Conservation (phyloP, 371 early-diverging fungal species). For the Phascolomyces articulosus region DNA sequence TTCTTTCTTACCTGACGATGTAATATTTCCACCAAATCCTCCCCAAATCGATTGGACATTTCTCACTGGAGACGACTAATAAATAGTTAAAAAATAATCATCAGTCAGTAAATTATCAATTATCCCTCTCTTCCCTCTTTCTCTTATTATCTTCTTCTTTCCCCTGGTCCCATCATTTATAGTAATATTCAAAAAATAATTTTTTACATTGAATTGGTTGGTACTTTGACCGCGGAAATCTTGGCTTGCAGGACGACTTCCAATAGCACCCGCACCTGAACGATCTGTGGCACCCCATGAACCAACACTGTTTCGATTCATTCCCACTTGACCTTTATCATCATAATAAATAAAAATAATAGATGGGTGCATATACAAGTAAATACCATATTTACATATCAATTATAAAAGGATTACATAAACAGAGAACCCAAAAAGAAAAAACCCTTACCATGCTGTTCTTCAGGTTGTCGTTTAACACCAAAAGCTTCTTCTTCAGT, state of each 20-base stretch:
- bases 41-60: constrained; percentile 42
- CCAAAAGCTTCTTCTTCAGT: constrained; percentile 62
- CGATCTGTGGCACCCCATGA: constrained; percentile 3
- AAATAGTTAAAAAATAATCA: neutral
- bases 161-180: no score
- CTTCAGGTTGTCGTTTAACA: constrained; percentile 35
- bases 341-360: neutral
- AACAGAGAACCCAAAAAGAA: no score
- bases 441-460: constrained; percentile 16
- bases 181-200: no score
- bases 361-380: no score
- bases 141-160: no score
- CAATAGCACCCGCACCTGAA: constrained; percentile 5
- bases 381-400: no score
- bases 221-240: neutral
- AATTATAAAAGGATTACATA: no score
- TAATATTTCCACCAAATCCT: constrained; percentile 36
- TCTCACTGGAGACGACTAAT: constrained; percentile 82
- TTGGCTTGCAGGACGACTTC: constrained; percentile 6
- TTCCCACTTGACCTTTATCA: neutral
- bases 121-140: no score
- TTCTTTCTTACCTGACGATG: constrained; percentile 20
- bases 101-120: no score
- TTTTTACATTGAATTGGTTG: constrained; percentile 5
- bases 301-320: neutral